A percentile compares a stretch with the other conserved stretches of the same genome.
Conservation (phyloP, 306 rosid genomes). For the Vicia faba region DNA sequence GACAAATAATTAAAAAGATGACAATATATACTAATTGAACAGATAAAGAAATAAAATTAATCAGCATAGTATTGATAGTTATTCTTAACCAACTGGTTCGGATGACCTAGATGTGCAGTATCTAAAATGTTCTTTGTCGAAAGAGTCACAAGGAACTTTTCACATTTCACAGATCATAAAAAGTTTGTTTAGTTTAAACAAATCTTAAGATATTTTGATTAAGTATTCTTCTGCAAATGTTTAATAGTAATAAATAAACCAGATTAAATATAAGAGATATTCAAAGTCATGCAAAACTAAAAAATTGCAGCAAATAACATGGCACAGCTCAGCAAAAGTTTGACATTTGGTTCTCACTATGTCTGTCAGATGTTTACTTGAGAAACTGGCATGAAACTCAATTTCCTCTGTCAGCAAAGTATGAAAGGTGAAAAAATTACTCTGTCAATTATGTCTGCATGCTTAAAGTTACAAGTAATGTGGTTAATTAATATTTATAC, state of each 20-base stretch:
- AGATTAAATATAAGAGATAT: not conserved
- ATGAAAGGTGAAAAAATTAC: conserved; percentile 5
- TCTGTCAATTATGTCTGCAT: conserved; percentile 33
- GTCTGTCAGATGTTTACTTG: conserved; percentile 5
- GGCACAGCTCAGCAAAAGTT: conserved; percentile 6
- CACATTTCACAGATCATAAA: not conserved
- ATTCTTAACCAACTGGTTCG: conserved; percentile 8
- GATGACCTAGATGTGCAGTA: conserved; percentile 10
- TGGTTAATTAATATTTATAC: not conserved
- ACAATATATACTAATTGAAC: conserved; percentile 11
- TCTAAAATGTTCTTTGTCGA: conserved; percentile 5
- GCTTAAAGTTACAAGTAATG: conserved; percentile 11
- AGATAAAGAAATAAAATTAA: not conserved
- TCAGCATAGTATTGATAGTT: not conserved
- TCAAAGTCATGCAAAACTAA: conserved; percentile 10
- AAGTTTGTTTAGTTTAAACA: not conserved
- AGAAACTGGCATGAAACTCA: conserved; percentile 18
- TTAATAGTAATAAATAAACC: conserved; percentile 7
- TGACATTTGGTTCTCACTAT: conserved; percentile 1
- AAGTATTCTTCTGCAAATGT: not conserved
- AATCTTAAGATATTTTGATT: not conserved
- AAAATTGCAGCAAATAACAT: conserved; percentile 4
- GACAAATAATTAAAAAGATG: conserved; percentile 37
- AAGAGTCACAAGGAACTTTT: conserved; percentile 11
- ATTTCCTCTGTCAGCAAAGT: conserved; percentile 10